phyloP scores from a whole-genome alignment of 177 flowering plant genomes.

The Vitis hybrid region DNA sequence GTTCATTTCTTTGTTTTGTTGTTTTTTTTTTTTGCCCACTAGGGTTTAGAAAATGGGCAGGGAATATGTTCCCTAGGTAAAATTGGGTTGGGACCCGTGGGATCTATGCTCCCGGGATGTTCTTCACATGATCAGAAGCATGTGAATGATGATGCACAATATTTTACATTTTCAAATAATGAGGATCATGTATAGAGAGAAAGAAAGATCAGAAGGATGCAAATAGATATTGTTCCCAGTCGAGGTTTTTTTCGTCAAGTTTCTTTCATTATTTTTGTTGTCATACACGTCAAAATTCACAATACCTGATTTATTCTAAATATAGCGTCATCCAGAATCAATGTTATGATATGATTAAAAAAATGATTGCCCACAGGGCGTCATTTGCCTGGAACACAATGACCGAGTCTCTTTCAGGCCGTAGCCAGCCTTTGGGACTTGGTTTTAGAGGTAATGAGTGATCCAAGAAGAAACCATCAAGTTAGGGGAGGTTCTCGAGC shows the following conservation, averaged over 20 bases:
- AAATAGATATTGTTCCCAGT: neutral
- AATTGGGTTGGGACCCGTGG: neutral
- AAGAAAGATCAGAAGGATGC: neutral
- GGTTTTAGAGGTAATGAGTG: no score
- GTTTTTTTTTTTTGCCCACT: neutral
- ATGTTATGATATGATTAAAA: no score
- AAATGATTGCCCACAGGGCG: no score
- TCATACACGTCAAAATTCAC: no score
- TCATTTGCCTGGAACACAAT: no score
- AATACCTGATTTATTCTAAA: no score
- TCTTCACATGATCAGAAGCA: neutral
- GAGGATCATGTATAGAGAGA: constrained; percentile 11
- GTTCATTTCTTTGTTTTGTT: neutral
- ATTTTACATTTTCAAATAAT: constrained; percentile 9
- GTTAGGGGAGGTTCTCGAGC: neutral
- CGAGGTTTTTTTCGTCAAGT: neutral
- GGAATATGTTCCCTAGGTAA: no score
- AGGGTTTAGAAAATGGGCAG: neutral
- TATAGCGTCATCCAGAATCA: no score
- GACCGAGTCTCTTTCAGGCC: no score
- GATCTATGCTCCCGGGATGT: neutral
- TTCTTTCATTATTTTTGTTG: no score
- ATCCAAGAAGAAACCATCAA: neutral
- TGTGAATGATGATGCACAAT: neutral
- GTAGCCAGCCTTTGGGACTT: no score